Conservation (phyloP, 2,329 filamentous ascomycete genomes). For the Leptosphaerulina australis region DNA sequence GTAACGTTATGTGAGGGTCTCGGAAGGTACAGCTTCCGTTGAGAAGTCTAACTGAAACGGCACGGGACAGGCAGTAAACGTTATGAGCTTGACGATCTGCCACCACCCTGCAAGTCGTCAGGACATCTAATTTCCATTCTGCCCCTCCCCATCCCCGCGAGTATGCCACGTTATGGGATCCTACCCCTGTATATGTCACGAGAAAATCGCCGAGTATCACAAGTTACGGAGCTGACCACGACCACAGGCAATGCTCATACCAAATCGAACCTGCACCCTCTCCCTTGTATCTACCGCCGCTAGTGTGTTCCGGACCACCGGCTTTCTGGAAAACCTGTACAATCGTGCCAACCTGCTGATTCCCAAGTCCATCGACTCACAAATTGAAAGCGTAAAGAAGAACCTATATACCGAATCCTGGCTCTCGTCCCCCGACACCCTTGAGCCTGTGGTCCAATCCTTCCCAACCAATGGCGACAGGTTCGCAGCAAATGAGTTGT, state of each 20-base stretch:
- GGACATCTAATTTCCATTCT: conserved; percentile 18
- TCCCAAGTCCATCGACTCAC: conserved; percentile 72
- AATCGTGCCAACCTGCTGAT: conserved; percentile 64
- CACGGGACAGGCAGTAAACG: conserved; percentile 25
- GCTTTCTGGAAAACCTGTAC: conserved; percentile 67
- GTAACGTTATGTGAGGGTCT: neutral
- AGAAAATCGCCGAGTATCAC: neutral
- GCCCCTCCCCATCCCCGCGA: conserved; percentile 31
- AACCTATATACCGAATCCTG: conserved; percentile 71
- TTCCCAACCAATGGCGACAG: conserved; percentile 82
- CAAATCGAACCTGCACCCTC: conserved; percentile 56
- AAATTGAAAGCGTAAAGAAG: conserved; percentile 67
- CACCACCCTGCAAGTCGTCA: conserved; percentile 34
- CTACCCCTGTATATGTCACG: neutral
- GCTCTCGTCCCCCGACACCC: conserved; percentile 65
- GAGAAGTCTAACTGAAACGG: conserved; percentile 17
- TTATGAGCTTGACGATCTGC: conserved; percentile 22
- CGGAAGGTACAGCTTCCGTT: conserved; percentile 40
- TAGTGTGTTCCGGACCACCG: conserved; percentile 54
- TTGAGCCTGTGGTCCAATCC: conserved; percentile 49
- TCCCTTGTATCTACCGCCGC: conserved; percentile 58
- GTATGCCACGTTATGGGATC: neutral
- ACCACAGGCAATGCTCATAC: conserved; percentile 51
- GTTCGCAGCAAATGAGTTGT: conserved; percentile 78
- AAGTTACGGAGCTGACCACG: conserved; percentile 13